Percentiles rank a stretch among this genome's conserved stretches.
Evolutionary conservation across 148 eudicot genomes (phyloP).

Genomic region (Nyssa sinensis): DNA sequence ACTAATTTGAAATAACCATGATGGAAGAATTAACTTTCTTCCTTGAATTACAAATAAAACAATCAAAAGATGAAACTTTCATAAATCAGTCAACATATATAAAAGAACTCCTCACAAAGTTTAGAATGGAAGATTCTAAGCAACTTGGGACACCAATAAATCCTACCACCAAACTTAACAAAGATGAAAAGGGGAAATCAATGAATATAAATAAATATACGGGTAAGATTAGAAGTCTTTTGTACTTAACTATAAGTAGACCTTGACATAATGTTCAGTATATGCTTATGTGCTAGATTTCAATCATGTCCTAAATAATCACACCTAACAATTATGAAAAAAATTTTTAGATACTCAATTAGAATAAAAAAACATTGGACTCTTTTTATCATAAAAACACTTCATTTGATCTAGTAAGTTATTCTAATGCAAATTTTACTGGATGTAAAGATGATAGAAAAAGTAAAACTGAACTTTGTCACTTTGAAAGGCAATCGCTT

Average conservation of each 20-base stretch:
- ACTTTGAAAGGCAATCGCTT: not conserved
- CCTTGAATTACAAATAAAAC: too few species aligned
- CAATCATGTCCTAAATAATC: slow-evolving; percentile 2
- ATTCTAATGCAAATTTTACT: not conserved
- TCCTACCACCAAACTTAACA: not conserved
- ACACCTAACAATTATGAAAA: not conserved
- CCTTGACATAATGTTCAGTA: slow-evolving; percentile 12
- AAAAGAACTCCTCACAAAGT: too few species aligned
- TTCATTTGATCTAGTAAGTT: not conserved
- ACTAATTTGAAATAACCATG: too few species aligned
- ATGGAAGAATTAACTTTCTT: too few species aligned
- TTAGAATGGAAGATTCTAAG: too few species aligned
- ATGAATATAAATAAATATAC: not conserved
- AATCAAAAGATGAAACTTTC: too few species aligned
- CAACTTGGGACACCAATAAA: too few species aligned
- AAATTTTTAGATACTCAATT: slow-evolving; percentile 1
- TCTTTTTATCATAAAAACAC: not conserved
- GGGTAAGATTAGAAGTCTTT: slow-evolving; percentile 8
- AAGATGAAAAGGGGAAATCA: slow-evolving; percentile 4
- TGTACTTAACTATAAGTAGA: slow-evolving; percentile 14
- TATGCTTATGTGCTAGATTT: slow-evolving; percentile 17
- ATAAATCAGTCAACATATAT: too few species aligned
- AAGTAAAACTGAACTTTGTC: not conserved
- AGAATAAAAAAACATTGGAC: not conserved
- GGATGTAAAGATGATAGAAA: not conserved